Percentiles rank a stretch among this genome's conserved stretches.
Conservation (phyloP, 352 stramenopile genomes). For the Elongisporangium undulatum region DNA sequence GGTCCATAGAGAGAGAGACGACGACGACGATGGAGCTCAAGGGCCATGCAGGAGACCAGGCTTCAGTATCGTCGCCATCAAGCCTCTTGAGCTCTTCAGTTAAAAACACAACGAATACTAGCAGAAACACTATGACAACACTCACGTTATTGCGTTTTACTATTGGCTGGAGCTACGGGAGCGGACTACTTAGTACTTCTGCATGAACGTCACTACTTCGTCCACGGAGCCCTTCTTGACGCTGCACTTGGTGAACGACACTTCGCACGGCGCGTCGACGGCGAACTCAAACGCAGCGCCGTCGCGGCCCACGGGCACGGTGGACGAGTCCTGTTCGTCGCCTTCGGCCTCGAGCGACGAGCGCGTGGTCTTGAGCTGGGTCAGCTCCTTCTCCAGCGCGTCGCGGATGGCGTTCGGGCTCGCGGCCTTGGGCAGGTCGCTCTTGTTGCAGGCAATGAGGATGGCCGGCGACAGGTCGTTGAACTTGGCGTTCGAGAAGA, state of each 20-base stretch:
- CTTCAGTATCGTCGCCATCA: not conserved
- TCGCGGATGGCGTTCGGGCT: conserved; percentile 47
- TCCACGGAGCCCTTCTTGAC: conserved; percentile 60
- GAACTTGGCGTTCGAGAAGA: conserved; percentile 82
- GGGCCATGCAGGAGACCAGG: too few species aligned
- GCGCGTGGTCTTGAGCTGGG: conserved; percentile 82
- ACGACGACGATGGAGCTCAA: not conserved
- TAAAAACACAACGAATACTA: not conserved
- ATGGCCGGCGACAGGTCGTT: conserved; percentile 69
- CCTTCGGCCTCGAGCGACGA: conserved; percentile 82
- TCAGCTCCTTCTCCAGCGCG: conserved; percentile 77
- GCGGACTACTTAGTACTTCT: conserved; percentile 51
- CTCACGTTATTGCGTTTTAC: conserved; percentile 2
- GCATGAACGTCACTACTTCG: conserved; percentile 65
- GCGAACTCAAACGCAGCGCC: conserved; percentile 70
- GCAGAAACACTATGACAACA: not conserved
- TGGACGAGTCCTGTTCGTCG: conserved; percentile 65
- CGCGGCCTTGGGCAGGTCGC: conserved; percentile 38
- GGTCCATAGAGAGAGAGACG: conserved; percentile 1
- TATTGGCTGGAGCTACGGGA: not conserved
- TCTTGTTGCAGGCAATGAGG: conserved; percentile 85
- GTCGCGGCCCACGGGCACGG: conserved; percentile 75
- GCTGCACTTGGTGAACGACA: conserved; percentile 67
- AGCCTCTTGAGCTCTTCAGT: too few species aligned
- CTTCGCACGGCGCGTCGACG: conserved; percentile 75